Conservation (phyloP, 2,329 filamentous ascomycete species). For the Mycosphaerella sp. region DNA sequence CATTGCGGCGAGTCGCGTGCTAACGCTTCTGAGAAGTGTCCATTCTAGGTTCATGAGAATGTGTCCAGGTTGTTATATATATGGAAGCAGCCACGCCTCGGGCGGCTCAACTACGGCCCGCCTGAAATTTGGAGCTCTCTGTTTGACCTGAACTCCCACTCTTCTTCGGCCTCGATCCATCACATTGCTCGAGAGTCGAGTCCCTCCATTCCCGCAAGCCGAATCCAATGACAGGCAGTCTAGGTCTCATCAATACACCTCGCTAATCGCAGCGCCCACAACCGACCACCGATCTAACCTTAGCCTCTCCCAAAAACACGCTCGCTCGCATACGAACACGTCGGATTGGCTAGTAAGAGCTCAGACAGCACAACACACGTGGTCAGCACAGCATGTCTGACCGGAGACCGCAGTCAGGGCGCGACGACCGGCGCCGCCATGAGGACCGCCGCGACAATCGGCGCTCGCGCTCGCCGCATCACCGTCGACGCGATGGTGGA, state of each 20-base stretch:
- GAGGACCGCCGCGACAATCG: constrained; percentile 41
- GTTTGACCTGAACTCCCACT: too few species aligned
- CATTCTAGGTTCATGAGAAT: too few species aligned
- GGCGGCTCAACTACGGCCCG: too few species aligned
- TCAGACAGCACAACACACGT: constrained; percentile 19
- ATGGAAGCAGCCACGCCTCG: too few species aligned
- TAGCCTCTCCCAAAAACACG: constrained; percentile 8
- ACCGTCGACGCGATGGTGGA: constrained; percentile 41
- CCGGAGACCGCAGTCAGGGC: constrained; percentile 39
- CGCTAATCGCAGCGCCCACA: constrained; percentile 3
- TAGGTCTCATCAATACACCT: background rate
- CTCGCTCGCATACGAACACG: background rate
- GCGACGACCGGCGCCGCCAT: constrained; percentile 39
- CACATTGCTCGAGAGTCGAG: background rate
- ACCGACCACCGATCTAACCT: background rate
- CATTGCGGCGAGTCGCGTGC: too few species aligned
- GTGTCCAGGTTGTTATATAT: too few species aligned
- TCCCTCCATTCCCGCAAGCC: background rate
- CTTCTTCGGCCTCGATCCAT: background rate
- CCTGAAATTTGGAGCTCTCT: too few species aligned
- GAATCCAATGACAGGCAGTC: background rate
- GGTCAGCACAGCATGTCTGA: constrained; percentile 33
- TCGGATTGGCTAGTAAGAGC: constrained; percentile 27
- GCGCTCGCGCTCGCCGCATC: constrained; percentile 79
- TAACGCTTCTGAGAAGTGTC: too few species aligned